phyloP scores from a whole-genome alignment of 805 yeast species.

The Kodamaea restingae region DNA sequence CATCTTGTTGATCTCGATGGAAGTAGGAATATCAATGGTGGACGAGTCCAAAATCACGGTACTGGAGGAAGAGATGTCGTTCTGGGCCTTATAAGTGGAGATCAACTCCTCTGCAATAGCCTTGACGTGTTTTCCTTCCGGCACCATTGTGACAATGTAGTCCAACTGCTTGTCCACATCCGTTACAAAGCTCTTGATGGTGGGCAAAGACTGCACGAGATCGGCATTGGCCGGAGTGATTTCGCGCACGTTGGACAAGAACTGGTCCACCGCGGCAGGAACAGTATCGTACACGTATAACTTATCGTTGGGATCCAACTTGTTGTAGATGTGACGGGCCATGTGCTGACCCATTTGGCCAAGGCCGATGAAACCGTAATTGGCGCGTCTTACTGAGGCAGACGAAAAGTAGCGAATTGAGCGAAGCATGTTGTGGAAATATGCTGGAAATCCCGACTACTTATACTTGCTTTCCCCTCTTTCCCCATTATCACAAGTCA shows the following conservation, averaged over 20 bases:
- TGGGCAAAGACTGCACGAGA: constrained; percentile 17
- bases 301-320: constrained; percentile 34
- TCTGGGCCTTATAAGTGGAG: constrained; percentile 20
- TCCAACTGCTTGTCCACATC: constrained; percentile 34
- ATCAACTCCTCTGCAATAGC: constrained; percentile 38
- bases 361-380: constrained; percentile 52
- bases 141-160: constrained; percentile 49
- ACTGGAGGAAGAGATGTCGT: constrained; percentile 9
- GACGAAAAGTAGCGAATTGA: constrained; percentile 8
- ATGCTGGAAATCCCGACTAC: neutral
- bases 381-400: constrained; percentile 11
- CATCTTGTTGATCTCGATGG: constrained; percentile 34
- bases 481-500: constrained; percentile 3
- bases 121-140: constrained; percentile 49
- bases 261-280: constrained; percentile 23
- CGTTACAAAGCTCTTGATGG: constrained; percentile 24
- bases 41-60: constrained; percentile 47
- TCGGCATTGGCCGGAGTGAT: constrained; percentile 21
- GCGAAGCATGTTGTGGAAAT: constrained; percentile 4
- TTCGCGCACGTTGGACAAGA: constrained; percentile 20
- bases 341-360: constrained; percentile 56
- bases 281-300: constrained; percentile 44
- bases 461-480: constrained; percentile 2
- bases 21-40: constrained; percentile 49
- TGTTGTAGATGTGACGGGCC: constrained; percentile 47